phyloP scores from a whole-genome alignment of 1,284 basidiomycete genomes.

The Cutaneotrichosporon spelunceum region DNA sequence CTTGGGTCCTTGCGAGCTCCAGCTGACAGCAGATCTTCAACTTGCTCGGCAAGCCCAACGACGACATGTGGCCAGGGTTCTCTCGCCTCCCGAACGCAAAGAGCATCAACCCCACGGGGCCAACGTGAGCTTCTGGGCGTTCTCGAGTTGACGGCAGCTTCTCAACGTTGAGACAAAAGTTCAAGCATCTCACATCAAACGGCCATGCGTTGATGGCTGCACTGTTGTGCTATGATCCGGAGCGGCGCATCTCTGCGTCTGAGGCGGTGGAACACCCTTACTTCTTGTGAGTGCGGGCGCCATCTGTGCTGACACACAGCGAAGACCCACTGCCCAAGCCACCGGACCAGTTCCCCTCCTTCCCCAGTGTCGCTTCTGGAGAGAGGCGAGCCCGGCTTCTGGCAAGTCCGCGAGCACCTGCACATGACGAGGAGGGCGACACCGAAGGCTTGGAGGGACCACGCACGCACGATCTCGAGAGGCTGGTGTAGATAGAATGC shows the following conservation, averaged over 20 bases:
- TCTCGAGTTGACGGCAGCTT: slow-evolving; percentile 39
- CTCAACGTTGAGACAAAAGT: slow-evolving; percentile 56
- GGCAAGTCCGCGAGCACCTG: slow-evolving; percentile 45
- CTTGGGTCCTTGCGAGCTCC: too few relatives aligned
- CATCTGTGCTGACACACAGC: slow-evolving; percentile 52
- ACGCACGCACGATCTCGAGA: slow-evolving; percentile 41
- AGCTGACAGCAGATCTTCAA: slow-evolving; percentile 63
- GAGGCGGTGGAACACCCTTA: slow-evolving; percentile 88
- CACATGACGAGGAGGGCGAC: slow-evolving; percentile 26
- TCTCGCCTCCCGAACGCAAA: slow-evolving; percentile 72
- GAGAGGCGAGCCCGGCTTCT: slow-evolving; percentile 59
- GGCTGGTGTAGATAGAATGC: slow-evolving; percentile 33
- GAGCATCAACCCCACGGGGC: slow-evolving; percentile 70
- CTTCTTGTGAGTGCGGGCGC: slow-evolving; percentile 66
- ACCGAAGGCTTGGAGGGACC: slow-evolving; percentile 12
- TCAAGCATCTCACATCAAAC: slow-evolving; percentile 73
- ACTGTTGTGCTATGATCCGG: slow-evolving; percentile 85
- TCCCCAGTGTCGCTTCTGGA: slow-evolving; percentile 93
- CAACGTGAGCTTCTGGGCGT: slow-evolving; percentile 44
- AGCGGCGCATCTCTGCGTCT: slow-evolving; percentile 74
- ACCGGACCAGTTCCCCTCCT: slow-evolving; percentile 93
- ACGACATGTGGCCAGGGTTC: slow-evolving; percentile 81
- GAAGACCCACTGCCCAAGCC: slow-evolving; percentile 95
- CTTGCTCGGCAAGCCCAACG: slow-evolving; percentile 83
- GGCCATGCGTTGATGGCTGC: slow-evolving; percentile 81